Conservation (phyloP, 2,329 filamentous ascomycete genomes). For the Botrytis cinerea region DNA sequence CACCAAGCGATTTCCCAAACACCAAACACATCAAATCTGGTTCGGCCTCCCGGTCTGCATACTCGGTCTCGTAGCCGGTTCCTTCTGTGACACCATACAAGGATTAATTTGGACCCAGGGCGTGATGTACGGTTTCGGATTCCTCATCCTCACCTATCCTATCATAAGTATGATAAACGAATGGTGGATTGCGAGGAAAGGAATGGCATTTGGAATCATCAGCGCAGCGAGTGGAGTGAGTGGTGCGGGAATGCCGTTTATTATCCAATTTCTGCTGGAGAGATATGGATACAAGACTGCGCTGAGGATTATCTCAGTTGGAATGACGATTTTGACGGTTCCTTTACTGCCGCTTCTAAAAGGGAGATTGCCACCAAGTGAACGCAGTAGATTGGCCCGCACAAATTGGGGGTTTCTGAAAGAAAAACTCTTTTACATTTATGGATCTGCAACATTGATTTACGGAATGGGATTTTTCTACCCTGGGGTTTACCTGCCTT, state of each 20-base stretch:
- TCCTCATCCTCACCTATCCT: conserved; percentile 57
- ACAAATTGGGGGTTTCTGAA: background rate
- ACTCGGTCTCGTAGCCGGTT: conserved; percentile 46
- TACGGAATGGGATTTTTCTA: background rate
- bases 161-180: conserved; percentile 61
- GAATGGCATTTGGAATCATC: conserved; percentile 34
- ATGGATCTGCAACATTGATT: background rate
- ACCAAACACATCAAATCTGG: background rate
- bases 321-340: conserved; percentile 45
- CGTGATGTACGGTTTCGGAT: conserved; percentile 60
- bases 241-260: background rate
- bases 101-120: conserved; percentile 63
- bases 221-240: background rate
- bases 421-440: background rate
- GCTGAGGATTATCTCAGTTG: conserved; percentile 45
- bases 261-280: conserved; percentile 34
- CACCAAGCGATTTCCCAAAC: conserved; percentile 10
- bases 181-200: conserved; percentile 62
- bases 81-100: conserved; percentile 53
- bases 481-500: background rate
- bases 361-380: background rate
- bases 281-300: conserved; percentile 47
- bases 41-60: conserved; percentile 43
- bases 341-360: background rate
- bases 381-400: background rate